These are phyloP conservation scores for Colletotrichum destructivum DNA, from an alignment of 2,329 filamentous ascomycete species.

Conservation along the genomic window DNA sequence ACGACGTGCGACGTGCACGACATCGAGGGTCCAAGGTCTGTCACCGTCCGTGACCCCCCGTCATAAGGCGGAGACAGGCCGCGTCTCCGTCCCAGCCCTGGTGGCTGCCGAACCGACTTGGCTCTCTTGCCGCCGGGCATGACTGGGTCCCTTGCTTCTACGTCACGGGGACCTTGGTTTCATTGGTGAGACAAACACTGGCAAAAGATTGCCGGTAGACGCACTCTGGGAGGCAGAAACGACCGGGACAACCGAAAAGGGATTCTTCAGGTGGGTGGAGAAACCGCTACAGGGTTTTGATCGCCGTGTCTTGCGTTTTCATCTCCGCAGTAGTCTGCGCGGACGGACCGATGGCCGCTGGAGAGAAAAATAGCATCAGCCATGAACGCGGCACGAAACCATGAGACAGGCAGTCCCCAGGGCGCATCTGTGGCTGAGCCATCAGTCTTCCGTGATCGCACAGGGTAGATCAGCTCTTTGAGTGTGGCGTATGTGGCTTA, in stretches of 20 bases:
- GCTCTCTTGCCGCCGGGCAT: constrained; percentile 34
- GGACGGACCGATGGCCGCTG: constrained; percentile 31
- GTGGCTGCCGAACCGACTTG: constrained; percentile 39
- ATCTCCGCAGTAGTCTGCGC: constrained; percentile 15
- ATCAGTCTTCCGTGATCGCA: constrained; percentile 22
- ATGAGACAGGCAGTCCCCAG: constrained; percentile 24
- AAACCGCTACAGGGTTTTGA: neutral
- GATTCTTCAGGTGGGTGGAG: constrained; percentile 19
- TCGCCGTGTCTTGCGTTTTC: constrained; percentile 10
- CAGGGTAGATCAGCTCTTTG: constrained; percentile 14
- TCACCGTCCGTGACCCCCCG: constrained; percentile 25
- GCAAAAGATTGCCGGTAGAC: constrained; percentile 8
- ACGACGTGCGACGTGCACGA: constrained; percentile 21
- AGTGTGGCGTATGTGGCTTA: constrained; percentile 39
- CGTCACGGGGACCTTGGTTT: constrained; percentile 11
- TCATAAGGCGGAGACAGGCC: constrained; percentile 38
- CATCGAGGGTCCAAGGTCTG: constrained; percentile 13
- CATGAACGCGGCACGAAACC: neutral
- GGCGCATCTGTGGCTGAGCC: constrained; percentile 34
- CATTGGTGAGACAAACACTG: constrained; percentile 37
- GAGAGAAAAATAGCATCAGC: constrained; percentile 28
- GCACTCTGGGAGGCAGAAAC: neutral
- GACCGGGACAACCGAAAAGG: neutral
- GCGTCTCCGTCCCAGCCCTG: constrained; percentile 37
- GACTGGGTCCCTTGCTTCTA: constrained; percentile 38